Percentiles rank a stretch among this genome's conserved stretches.
Conservation (phyloP, 352 stramenopile genomes). For the Phytophthora colocasiae region DNA sequence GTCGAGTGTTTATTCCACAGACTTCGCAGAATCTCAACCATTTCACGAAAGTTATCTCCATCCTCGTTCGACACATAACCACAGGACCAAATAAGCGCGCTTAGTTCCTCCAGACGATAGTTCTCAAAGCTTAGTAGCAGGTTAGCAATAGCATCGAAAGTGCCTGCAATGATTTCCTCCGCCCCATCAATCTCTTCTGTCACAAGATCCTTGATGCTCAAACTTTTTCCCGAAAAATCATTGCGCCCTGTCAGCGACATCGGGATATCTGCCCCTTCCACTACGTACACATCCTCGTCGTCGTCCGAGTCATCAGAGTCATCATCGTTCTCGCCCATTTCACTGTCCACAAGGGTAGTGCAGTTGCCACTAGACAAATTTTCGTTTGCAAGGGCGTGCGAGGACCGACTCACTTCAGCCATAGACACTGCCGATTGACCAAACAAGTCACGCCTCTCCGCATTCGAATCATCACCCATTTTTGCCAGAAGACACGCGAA, state of each 20-base stretch:
- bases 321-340: constrained; percentile 49
- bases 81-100: constrained; percentile 73
- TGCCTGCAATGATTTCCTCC: constrained; percentile 71
- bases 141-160: constrained; percentile 64
- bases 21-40: constrained; percentile 62
- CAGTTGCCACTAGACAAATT: constrained; percentile 25
- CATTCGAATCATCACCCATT: constrained; percentile 48
- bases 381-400: constrained; percentile 26
- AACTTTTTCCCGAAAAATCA: constrained; percentile 30
- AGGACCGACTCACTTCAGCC: constrained; percentile 44
- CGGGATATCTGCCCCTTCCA: constrained; percentile 53
- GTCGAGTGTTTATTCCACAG: constrained; percentile 38
- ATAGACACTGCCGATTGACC: constrained; percentile 67
- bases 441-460: constrained; percentile 70
- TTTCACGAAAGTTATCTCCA: constrained; percentile 40
- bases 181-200: constrained; percentile 59
- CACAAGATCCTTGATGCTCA: constrained; percentile 58
- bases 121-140: constrained; percentile 63
- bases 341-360: constrained; percentile 23
- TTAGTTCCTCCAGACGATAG: constrained; percentile 69
- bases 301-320: constrained; percentile 40
- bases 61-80: constrained; percentile 42
- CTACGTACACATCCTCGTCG: constrained; percentile 51
- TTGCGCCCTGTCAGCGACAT: constrained; percentile 57
- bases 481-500: constrained; percentile 63